Percentiles rank a stretch among this genome's conserved stretches.
Conservation (phyloP, 2,329 filamentous ascomycete species). For the Neurospora sp. region DNA sequence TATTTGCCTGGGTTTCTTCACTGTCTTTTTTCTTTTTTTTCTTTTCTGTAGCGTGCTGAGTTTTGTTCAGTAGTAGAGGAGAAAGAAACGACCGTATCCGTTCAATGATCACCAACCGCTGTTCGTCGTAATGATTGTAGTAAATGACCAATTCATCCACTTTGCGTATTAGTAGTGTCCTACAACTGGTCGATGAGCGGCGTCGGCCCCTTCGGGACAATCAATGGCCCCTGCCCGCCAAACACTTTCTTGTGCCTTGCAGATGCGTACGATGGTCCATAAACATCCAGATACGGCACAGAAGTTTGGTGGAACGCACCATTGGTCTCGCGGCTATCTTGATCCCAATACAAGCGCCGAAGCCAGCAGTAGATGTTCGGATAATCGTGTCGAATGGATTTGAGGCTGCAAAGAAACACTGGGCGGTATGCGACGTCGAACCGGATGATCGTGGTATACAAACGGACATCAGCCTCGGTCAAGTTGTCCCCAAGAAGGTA, state of each 20-base stretch:
- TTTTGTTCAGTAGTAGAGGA: no score
- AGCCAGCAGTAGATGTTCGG: slow-evolving; percentile 61
- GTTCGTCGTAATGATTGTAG: no score
- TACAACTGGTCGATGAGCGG: background rate
- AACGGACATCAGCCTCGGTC: slow-evolving; percentile 60
- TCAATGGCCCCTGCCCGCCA: background rate
- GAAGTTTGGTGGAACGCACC: slow-evolving; percentile 61
- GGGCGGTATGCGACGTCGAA: slow-evolving; percentile 63
- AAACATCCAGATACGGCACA: slow-evolving; percentile 19
- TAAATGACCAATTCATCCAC: no score
- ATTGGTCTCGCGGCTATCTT: slow-evolving; percentile 21
- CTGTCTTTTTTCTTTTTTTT: no score
- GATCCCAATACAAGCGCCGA: slow-evolving; percentile 61
- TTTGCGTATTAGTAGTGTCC: no score
- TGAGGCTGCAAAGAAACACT: slow-evolving; percentile 55
- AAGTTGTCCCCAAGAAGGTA: slow-evolving; percentile 55
- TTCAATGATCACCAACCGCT: no score
- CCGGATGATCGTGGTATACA: slow-evolving; percentile 56
- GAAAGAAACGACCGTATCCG: no score
- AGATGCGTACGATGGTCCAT: background rate
- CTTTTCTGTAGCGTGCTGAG: no score
- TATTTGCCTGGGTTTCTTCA: no score
- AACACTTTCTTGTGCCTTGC: slow-evolving; percentile 3
- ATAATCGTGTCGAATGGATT: slow-evolving; percentile 53
- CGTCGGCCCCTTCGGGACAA: slow-evolving; percentile 1